Percentiles rank a stretch among this genome's conserved stretches.
Evolutionary conservation across 2,329 filamentous ascomycete species (phyloP).

Genomic region (Pseudopyricularia javanii): DNA sequence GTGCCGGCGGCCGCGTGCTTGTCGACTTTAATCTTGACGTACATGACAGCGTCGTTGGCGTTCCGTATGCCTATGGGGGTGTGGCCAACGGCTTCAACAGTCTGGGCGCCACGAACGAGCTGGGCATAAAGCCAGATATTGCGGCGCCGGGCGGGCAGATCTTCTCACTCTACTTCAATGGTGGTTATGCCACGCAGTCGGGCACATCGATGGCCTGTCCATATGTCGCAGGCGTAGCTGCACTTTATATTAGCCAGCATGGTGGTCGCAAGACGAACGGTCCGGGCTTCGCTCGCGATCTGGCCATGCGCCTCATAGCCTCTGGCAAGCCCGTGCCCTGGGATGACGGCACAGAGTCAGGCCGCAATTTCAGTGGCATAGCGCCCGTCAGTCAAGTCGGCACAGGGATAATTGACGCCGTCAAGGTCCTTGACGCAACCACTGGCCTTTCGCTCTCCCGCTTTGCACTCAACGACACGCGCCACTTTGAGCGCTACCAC

Average conservation of each 20-base stretch:
- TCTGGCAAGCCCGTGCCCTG: slow-evolving; percentile 17
- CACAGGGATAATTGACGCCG: slow-evolving; percentile 19
- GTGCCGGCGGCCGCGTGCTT: slow-evolving; percentile 17
- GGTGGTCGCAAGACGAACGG: slow-evolving; percentile 18
- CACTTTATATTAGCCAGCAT: slow-evolving; percentile 19
- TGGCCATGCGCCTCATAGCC: slow-evolving; percentile 17
- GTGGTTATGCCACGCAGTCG: slow-evolving; percentile 22
- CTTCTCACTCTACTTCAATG: slow-evolving; percentile 26
- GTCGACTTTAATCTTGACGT: slow-evolving; percentile 24
- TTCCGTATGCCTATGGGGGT: slow-evolving; percentile 9
- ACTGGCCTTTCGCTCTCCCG: slow-evolving; percentile 21
- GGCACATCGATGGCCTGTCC: slow-evolving; percentile 37
- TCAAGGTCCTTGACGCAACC: slow-evolving; percentile 22
- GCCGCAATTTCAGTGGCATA: slow-evolving; percentile 3
- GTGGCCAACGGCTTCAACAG: slow-evolving; percentile 23
- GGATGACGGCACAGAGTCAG: no score
- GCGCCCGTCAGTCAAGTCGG: slow-evolving; percentile 7
- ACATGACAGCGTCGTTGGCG: slow-evolving; percentile 18
- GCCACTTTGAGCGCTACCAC: slow-evolving; percentile 18
- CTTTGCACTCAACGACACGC: slow-evolving; percentile 29
- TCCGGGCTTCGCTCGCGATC: slow-evolving; percentile 13
- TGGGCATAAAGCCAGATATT: slow-evolving; percentile 28
- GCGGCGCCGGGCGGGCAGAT: slow-evolving; percentile 29
- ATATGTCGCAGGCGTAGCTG: slow-evolving; percentile 28
- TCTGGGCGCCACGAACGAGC: slow-evolving; percentile 29